These are phyloP conservation scores for Colletotrichum liaoningense DNA, from an alignment of 2,329 filamentous ascomycete species.

Conservation along the genomic window DNA sequence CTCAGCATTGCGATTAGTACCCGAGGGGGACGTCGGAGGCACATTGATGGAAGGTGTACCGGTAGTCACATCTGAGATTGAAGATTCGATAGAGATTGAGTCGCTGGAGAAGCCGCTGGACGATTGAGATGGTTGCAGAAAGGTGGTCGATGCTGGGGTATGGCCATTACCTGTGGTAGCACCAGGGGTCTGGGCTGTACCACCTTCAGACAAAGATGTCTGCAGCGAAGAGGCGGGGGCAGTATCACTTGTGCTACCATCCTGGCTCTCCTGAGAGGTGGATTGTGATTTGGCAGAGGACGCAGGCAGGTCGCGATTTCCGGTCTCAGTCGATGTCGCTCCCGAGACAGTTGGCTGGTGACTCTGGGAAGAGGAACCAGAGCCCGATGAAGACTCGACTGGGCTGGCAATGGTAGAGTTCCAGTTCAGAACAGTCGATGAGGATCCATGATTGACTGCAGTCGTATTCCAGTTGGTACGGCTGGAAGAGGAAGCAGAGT, in stretches of 20 bases:
- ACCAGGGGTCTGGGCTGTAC: constrained; percentile 1
- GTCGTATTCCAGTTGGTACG: not conserved
- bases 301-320: too few species aligned
- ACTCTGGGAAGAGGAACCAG: not conserved
- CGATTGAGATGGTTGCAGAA: not conserved
- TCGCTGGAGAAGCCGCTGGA: not conserved
- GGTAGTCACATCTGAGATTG: too few species aligned
- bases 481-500: not conserved
- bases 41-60: too few species aligned
- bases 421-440: not conserved
- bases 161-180: not conserved
- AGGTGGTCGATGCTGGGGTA: not conserved
- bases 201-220: not conserved
- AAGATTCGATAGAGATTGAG: too few species aligned
- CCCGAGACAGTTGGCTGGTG: not conserved
- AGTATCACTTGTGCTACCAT: not conserved
- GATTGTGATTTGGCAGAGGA: not conserved
- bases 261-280: not conserved
- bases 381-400: not conserved
- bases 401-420: not conserved
- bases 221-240: not conserved
- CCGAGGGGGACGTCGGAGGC: not conserved
- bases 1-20: not conserved
- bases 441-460: fast-evolving
- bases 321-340: not conserved